Evolutionary conservation across 208 protist genomes (phyloP).

Genomic region (Kentomonas sorsogonicus): DNA sequence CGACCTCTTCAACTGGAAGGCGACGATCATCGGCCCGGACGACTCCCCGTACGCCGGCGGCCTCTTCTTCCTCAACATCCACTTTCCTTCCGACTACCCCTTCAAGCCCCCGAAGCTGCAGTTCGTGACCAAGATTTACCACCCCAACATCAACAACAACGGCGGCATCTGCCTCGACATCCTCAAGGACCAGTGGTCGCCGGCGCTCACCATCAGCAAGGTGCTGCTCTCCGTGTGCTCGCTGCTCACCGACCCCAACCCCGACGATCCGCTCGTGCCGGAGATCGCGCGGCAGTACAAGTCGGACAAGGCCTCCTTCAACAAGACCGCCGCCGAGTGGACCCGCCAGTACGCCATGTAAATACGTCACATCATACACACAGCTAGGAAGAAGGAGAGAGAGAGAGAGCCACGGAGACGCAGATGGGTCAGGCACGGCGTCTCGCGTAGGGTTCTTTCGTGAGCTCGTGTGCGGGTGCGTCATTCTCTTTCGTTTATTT

Average conservation of each 20-base stretch:
- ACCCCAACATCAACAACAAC: constrained; percentile 97
- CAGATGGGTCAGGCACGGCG: too few relatives aligned
- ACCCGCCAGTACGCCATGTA: constrained; percentile 64
- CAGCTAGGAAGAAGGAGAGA: constrained; percentile 7
- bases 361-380: constrained; percentile 5
- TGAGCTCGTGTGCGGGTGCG: too few relatives aligned
- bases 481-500: too few relatives aligned
- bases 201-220: constrained; percentile 97
- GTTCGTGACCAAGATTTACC: constrained; percentile 95
- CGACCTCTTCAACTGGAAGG: constrained; percentile 97
- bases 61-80: constrained; percentile 98
- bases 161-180: constrained; percentile 98
- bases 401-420: constrained; percentile 7
- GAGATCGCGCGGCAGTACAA: constrained; percentile 97
- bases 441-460: too few relatives aligned
- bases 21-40: constrained; percentile 94
- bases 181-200: constrained; percentile 96
- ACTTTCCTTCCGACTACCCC: constrained; percentile 98
- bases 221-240: constrained; percentile 98
- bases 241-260: constrained; percentile 99
- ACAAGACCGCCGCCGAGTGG: constrained; percentile 94
- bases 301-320: constrained; percentile 86
- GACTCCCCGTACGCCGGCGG: constrained; percentile 97
- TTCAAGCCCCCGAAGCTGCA: constrained; percentile 93
- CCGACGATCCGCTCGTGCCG: constrained; percentile 97